phyloP scores from a whole-genome alignment of 140 eudicot genomes.

The Anethum foeniculum region DNA sequence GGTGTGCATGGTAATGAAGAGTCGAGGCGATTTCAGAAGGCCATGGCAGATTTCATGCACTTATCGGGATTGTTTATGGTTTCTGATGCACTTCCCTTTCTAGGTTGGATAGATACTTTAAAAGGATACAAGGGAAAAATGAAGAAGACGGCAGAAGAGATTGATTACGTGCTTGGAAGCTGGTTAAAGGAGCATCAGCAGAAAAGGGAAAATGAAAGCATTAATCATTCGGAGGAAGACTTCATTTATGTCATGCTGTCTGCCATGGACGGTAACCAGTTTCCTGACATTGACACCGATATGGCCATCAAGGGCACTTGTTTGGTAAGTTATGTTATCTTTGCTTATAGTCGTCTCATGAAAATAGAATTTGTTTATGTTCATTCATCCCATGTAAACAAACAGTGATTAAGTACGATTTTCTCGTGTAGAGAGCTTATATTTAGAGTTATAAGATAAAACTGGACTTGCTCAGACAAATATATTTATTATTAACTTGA shows the following conservation, averaged over 20 bases:
- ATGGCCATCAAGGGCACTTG: background rate
- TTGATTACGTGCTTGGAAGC: slow-evolving; percentile 20
- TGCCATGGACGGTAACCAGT: background rate
- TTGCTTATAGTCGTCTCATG: no score
- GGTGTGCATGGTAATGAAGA: slow-evolving; percentile 9
- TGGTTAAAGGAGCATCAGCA: slow-evolving; percentile 2
- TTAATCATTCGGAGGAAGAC: slow-evolving; percentile 11
- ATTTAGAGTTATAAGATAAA: background rate
- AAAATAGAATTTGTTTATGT: no score
- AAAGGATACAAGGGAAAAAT: slow-evolving; percentile 22
- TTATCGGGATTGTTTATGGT: slow-evolving; percentile 18
- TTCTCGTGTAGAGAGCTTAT: no score
- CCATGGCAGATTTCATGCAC: slow-evolving; percentile 18
- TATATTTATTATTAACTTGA: no score
- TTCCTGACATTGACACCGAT: background rate
- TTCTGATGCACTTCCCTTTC: slow-evolving; percentile 27
- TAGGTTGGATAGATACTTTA: slow-evolving; percentile 25
- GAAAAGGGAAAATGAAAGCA: background rate
- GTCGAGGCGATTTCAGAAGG: slow-evolving; percentile 10
- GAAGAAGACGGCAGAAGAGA: slow-evolving; percentile 25
- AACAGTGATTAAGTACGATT: background rate
- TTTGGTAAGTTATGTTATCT: background rate
- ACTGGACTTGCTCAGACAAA: background rate
- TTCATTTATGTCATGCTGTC: slow-evolving; percentile 29
- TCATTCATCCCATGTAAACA: no score